Conservation (phyloP, 1,139 yeast species). For the Scheffersomyces insectosa region DNA sequence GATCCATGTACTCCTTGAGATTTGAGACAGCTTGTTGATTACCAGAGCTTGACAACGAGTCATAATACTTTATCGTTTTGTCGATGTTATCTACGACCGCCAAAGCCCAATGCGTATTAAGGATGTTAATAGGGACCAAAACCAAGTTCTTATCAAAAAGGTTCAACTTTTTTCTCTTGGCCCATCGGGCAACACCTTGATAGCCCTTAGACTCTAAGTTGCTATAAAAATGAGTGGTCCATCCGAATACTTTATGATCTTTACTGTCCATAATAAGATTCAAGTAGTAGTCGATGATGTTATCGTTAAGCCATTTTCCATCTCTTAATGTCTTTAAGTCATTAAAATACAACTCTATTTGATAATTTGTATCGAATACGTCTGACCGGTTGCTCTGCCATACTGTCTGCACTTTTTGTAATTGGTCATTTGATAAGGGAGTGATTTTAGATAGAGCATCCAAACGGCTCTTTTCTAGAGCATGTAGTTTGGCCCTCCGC, state of each 20-base stretch:
- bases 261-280: constrained; percentile 48
- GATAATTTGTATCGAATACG: constrained; percentile 29
- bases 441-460: constrained; percentile 8
- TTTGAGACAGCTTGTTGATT: constrained; percentile 56
- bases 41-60: constrained; percentile 61
- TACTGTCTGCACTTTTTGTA: constrained; percentile 19
- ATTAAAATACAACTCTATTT: constrained; percentile 60
- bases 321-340: constrained; percentile 75
- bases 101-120: constrained; percentile 90
- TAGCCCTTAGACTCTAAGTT: constrained; percentile 74
- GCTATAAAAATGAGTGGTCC: constrained; percentile 87
- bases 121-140: constrained; percentile 80
- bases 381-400: constrained; percentile 24
- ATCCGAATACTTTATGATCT: constrained; percentile 55
- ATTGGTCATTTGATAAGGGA: constrained; percentile 12
- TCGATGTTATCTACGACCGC: constrained; percentile 70
- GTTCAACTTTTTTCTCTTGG: constrained; percentile 75
- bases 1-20: constrained; percentile 59
- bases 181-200: constrained; percentile 84
- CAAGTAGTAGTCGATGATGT: constrained; percentile 80
- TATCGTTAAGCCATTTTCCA: constrained; percentile 87
- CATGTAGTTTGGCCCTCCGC: constrained; percentile 7
- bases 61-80: constrained; percentile 67
- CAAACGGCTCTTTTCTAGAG: constrained; percentile 7
- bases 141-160: constrained; percentile 64